Conservation (phyloP, 1,139 yeast genomes). For the Zygoascus meyerae region DNA sequence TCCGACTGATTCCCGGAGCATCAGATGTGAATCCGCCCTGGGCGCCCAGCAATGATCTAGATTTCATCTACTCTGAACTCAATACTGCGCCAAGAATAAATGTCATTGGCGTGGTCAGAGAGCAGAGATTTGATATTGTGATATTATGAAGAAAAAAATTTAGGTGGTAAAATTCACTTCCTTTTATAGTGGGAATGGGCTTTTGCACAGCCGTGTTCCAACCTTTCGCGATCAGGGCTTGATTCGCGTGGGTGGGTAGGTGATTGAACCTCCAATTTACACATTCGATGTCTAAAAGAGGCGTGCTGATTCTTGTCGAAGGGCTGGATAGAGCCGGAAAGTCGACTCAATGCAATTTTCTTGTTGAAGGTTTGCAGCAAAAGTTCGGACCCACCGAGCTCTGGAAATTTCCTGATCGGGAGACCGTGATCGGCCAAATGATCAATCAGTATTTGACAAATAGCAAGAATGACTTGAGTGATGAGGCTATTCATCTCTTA, state of each 20-base stretch:
- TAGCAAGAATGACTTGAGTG: conserved; percentile 34
- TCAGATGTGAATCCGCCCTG: conserved; percentile 28
- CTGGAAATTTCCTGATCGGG: conserved; percentile 80
- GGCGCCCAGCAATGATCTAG: conserved; percentile 35
- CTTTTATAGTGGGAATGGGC: neutral
- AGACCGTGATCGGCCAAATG: conserved; percentile 72
- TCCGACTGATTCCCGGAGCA: conserved; percentile 35
- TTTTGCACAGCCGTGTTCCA: no score
- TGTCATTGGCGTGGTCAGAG: conserved; percentile 4
- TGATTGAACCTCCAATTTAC: no score
- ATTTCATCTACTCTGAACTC: conserved; percentile 21
- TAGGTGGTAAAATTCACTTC: neutral
- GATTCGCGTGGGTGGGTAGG: no score
- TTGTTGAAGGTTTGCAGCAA: conserved; percentile 37
- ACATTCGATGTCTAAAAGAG: conserved; percentile 37
- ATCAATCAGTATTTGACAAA: conserved; percentile 64
- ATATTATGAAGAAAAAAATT: conserved; percentile 5
- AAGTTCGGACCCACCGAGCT: conserved; percentile 39
- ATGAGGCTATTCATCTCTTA: conserved; percentile 73
- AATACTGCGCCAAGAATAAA: conserved; percentile 1
- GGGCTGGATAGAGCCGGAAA: conserved; percentile 96
- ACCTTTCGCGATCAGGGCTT: no score
- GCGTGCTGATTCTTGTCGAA: conserved; percentile 74
- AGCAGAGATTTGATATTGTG: conserved; percentile 7
- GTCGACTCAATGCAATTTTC: conserved; percentile 68